Percentiles rank a stretch among this genome's conserved stretches.
These are phyloP conservation scores for Aspergillus puulaauensis DNA, from an alignment of 2,329 filamentous ascomycete species.

Conservation along the genomic window DNA sequence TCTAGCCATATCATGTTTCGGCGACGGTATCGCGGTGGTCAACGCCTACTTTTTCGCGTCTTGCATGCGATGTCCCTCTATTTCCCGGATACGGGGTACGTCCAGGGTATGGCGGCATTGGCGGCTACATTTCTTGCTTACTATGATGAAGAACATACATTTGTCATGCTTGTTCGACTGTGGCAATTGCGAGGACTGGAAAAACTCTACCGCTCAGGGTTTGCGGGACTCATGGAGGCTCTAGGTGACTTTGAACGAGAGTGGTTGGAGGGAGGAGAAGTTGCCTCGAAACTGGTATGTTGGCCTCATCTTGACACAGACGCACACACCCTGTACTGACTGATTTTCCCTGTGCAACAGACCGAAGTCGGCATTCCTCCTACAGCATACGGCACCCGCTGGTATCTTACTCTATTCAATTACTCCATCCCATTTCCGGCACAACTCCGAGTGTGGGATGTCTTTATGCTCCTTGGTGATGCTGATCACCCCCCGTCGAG, in stretches of 20 bases:
- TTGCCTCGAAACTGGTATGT: constrained; percentile 77
- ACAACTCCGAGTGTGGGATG: constrained; percentile 94
- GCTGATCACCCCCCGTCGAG: constrained; percentile 41
- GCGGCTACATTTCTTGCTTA: constrained; percentile 93
- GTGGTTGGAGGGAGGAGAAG: constrained; percentile 77
- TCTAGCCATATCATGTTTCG: constrained; percentile 97
- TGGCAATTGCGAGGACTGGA: constrained; percentile 88
- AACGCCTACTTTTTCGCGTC: constrained; percentile 87
- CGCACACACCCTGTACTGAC: not conserved
- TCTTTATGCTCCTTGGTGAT: constrained; percentile 92
- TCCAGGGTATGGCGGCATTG: constrained; percentile 95
- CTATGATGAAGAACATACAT: constrained; percentile 91
- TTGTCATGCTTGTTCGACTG: constrained; percentile 93
- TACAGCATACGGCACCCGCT: constrained; percentile 92
- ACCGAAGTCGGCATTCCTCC: constrained; percentile 76
- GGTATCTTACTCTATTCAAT: constrained; percentile 98
- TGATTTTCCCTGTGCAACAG: constrained; percentile 3
- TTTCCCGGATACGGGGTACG: constrained; percentile 87
- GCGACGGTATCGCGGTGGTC: constrained; percentile 83
- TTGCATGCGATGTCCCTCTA: constrained; percentile 90
- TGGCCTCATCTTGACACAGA: not conserved
- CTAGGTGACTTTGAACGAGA: constrained; percentile 79
- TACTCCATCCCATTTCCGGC: constrained; percentile 92
- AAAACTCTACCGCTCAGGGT: constrained; percentile 78
- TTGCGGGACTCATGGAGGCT: constrained; percentile 81